These are phyloP conservation scores for Xylaria polymorpha DNA, from an alignment of 2,329 filamentous ascomycete species.

Conservation along the genomic window DNA sequence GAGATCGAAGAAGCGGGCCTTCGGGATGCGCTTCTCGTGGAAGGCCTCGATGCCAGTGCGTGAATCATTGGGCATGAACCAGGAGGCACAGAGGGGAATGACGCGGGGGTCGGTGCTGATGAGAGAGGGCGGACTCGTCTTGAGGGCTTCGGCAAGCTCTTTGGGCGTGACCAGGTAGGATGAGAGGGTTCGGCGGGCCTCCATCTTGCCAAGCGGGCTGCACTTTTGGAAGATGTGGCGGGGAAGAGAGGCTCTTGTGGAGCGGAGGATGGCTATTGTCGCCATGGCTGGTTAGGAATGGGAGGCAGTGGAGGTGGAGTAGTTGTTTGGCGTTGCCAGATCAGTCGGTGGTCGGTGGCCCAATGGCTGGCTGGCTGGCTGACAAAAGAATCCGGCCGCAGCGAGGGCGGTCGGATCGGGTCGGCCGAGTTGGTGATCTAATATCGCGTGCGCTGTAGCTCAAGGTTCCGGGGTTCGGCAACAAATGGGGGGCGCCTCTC, in stretches of 20 bases:
- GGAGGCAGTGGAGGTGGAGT: slow-evolving; percentile 10
- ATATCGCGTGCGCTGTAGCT: slow-evolving; percentile 38
- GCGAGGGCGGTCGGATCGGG: slow-evolving; percentile 7
- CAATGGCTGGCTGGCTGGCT: too few relatives aligned
- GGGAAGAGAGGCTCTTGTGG: slow-evolving; percentile 54
- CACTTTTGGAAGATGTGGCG: slow-evolving; percentile 52
- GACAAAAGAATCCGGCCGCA: slow-evolving; percentile 23
- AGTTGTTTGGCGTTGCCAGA: neutral
- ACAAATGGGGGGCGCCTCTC: slow-evolving; percentile 26
- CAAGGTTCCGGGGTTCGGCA: slow-evolving; percentile 36
- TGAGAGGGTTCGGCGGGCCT: slow-evolving; percentile 68
- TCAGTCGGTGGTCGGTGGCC: neutral
- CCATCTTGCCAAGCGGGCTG: slow-evolving; percentile 50
- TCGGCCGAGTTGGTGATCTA: slow-evolving; percentile 29
- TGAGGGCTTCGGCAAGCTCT: slow-evolving; percentile 83
- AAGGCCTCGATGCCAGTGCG: slow-evolving; percentile 85
- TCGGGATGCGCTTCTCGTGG: slow-evolving; percentile 84
- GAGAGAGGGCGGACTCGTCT: slow-evolving; percentile 81
- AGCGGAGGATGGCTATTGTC: slow-evolving; percentile 56
- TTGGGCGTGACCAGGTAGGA: slow-evolving; percentile 88
- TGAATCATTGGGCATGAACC: slow-evolving; percentile 95
- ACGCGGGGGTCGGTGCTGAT: slow-evolving; percentile 85
- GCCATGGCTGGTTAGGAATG: slow-evolving; percentile 54
- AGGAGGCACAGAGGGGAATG: slow-evolving; percentile 89
- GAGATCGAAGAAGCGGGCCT: slow-evolving; percentile 94